Conservation (phyloP, 2,329 filamentous ascomycete genomes). For the Trichoderma atrobrunneum region DNA sequence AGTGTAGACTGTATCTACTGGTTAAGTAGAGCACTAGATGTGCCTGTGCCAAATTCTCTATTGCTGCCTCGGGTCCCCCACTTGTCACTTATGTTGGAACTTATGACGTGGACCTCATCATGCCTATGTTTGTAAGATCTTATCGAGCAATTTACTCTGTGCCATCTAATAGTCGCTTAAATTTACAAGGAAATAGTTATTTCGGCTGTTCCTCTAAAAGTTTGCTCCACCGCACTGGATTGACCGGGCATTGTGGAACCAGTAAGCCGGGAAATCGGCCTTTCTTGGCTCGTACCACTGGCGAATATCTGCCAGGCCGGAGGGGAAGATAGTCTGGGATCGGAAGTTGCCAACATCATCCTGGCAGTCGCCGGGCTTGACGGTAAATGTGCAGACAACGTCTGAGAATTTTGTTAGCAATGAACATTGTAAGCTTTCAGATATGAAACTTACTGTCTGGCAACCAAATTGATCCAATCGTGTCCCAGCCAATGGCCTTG, state of each 20-base stretch:
- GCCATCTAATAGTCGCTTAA: background rate
- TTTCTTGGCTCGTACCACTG: background rate
- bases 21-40: background rate
- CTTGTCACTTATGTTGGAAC: background rate
- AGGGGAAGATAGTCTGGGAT: conserved; percentile 2
- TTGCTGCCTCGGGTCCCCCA: background rate
- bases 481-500: background rate
- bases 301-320: conserved; percentile 4
- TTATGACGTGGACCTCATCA: background rate
- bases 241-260: conserved; percentile 5
- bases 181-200: background rate
- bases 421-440: too few relatives aligned
- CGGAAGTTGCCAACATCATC: conserved; percentile 7
- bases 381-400: conserved; percentile 10
- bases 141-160: background rate
- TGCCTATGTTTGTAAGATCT: background rate
- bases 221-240: conserved; percentile 5
- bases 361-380: conserved; percentile 9
- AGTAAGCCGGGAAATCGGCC: background rate
- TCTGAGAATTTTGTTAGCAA: background rate
- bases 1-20: background rate
- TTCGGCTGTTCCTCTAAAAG: background rate
- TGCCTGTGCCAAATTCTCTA: background rate
- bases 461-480: conserved; percentile 7
- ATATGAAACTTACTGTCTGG: background rate